A percentile compares a stretch with the other conserved stretches of the same genome.
Evolutionary conservation across 495 filamentous ascomycete species (phyloP).

Genomic region (Parmelia sp.): DNA sequence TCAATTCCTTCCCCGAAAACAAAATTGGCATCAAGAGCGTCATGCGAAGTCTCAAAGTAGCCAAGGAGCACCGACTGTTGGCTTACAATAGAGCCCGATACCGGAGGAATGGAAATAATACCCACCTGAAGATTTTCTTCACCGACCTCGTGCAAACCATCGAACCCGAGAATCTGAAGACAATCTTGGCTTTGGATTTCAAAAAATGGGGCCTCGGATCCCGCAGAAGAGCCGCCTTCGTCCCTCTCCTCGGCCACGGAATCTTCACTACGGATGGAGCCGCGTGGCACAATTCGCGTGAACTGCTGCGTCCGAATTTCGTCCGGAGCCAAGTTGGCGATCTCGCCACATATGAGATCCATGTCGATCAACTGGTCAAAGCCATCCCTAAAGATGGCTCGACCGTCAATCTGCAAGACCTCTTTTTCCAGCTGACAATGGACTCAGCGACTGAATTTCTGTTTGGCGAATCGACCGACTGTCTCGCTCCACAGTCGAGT

Average conservation of each 20-base stretch:
- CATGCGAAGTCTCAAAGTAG: background rate
- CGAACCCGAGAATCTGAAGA: constrained; percentile 83
- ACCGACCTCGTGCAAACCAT: constrained; percentile 47
- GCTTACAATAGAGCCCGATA: background rate
- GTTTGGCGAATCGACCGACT: constrained; percentile 50
- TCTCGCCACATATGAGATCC: constrained; percentile 48
- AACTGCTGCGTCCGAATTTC: constrained; percentile 44
- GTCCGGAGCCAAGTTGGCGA: constrained; percentile 35
- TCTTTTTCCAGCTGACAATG: constrained; percentile 57
- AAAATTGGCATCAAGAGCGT: constrained; percentile 14
- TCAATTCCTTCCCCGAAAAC: constrained; percentile 17
- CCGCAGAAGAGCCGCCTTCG: constrained; percentile 39
- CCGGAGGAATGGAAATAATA: constrained; percentile 25
- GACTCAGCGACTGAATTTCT: constrained; percentile 65
- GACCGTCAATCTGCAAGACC: constrained; percentile 54
- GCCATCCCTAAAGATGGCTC: constrained; percentile 40
- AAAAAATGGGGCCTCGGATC: constrained; percentile 52
- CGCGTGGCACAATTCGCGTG: constrained; percentile 56
- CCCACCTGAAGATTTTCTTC: constrained; percentile 28
- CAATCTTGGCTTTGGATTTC: constrained; percentile 76
- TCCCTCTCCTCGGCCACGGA: constrained; percentile 48
- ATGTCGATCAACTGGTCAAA: constrained; percentile 49
- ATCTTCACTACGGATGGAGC: constrained; percentile 69
- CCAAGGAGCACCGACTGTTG: constrained; percentile 14
- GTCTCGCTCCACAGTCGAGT: constrained; percentile 29